phyloP scores from a whole-genome alignment of 768 basidiomycete genomes.

The Boletales sp. region DNA sequence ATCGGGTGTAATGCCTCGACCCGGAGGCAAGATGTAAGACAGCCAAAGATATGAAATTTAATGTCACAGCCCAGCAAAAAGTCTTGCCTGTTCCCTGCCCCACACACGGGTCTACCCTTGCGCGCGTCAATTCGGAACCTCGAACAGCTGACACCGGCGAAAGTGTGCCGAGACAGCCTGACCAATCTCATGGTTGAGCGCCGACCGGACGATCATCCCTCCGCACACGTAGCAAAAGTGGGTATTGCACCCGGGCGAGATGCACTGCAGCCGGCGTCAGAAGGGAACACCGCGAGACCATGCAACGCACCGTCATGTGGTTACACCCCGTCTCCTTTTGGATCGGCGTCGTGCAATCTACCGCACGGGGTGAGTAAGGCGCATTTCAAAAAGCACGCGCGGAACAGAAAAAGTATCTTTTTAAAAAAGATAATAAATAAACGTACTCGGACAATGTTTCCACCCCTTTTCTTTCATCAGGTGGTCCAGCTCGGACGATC shows the following conservation, averaged over 20 bases:
- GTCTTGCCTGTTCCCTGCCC: no score
- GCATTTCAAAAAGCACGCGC: no score
- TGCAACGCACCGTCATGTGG: constrained; percentile 47
- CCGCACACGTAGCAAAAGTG: constrained; percentile 58
- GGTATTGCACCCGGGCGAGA: constrained; percentile 55
- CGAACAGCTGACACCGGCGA: constrained; percentile 33
- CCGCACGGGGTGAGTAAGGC: background rate
- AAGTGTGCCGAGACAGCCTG: constrained; percentile 33
- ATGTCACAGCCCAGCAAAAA: no score
- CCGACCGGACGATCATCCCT: constrained; percentile 41
- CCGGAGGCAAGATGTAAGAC: no score
- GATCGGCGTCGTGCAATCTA: constrained; percentile 47
- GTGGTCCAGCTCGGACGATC: constrained; percentile 48
- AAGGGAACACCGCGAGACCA: background rate
- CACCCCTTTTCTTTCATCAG: constrained; percentile 55
- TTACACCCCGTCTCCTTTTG: constrained; percentile 52
- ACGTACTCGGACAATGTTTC: constrained; percentile 59
- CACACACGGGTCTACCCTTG: no score
- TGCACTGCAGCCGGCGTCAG: constrained; percentile 36
- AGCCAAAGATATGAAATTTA: no score
- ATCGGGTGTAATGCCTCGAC: no score
- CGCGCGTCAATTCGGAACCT: constrained; percentile 23
- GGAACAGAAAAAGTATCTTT: no score
- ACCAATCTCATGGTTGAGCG: constrained; percentile 29
- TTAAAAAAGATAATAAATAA: no score